Percentiles rank a stretch among this genome's conserved stretches.
Conservation (phyloP, 2,329 filamentous ascomycete genomes). For the Penicillium oxalicum region DNA sequence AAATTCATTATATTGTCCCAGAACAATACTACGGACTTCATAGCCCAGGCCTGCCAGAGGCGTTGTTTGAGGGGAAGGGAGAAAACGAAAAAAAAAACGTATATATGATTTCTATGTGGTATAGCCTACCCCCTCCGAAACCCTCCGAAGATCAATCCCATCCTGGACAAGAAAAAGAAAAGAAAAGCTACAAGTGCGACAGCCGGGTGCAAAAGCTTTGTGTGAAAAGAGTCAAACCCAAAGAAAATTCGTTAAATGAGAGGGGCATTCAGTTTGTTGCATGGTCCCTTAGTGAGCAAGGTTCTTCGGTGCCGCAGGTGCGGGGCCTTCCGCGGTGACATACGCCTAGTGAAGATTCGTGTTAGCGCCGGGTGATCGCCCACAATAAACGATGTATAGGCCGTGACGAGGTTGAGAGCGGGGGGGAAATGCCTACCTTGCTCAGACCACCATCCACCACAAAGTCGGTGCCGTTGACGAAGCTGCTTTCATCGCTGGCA, state of each 20-base stretch:
- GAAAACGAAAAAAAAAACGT: neutral
- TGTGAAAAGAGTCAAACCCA: neutral
- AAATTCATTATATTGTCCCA: too few relatives aligned
- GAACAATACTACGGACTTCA: too few relatives aligned
- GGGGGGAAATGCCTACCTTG: conserved; percentile 34
- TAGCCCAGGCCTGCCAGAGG: too few relatives aligned
- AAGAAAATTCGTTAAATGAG: conserved; percentile 4
- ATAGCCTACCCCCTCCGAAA: too few relatives aligned
- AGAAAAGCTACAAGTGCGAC: neutral
- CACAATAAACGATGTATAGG: neutral
- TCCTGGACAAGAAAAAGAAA: too few relatives aligned
- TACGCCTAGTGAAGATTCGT: conserved; percentile 53
- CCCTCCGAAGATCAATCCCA: too few relatives aligned
- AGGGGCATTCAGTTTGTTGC: neutral
- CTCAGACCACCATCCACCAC: conserved; percentile 94
- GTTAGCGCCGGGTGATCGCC: conserved; percentile 7
- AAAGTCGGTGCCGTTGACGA: conserved; percentile 87
- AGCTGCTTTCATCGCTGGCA: conserved; percentile 80
- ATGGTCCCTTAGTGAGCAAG: conserved; percentile 21
- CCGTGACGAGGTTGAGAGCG: neutral
- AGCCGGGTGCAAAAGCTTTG: neutral
- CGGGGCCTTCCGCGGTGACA: conserved; percentile 56
- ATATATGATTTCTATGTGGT: too few relatives aligned
- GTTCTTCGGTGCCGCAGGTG: conserved; percentile 50
- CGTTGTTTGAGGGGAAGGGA: too few relatives aligned